Evolutionary conservation across 495 filamentous ascomycete species (phyloP).

Genomic region (Cetradonia linearis): DNA sequence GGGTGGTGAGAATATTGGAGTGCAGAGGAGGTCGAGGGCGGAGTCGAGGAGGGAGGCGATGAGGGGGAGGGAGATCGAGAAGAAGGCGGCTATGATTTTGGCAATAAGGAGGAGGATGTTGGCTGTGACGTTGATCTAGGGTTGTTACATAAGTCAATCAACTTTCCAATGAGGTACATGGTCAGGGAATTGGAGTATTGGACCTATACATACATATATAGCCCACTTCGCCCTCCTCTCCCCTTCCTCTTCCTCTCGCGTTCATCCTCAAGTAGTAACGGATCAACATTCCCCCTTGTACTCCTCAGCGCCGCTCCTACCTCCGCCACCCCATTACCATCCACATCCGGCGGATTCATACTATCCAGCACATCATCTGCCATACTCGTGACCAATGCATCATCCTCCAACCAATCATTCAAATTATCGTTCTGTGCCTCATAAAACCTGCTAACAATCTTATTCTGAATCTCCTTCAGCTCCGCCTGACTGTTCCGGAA

Average conservation of each 20-base stretch:
- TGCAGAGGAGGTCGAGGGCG: conserved; percentile 75
- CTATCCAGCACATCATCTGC: conserved; percentile 44
- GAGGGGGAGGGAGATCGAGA: conserved; percentile 76
- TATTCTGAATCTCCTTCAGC: conserved; percentile 38
- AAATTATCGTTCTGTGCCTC: conserved; percentile 40
- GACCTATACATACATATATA: conserved; percentile 33
- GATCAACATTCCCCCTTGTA: conserved; percentile 32
- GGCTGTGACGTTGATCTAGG: conserved; percentile 69
- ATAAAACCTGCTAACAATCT: conserved; percentile 39
- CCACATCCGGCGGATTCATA: conserved; percentile 40
- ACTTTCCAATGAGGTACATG: too few species aligned
- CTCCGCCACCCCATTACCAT: conserved; percentile 40
- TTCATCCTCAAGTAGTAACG: conserved; percentile 41
- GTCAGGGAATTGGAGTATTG: neutral
- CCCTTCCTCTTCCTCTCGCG: conserved; percentile 33
- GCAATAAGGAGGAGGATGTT: conserved; percentile 67
- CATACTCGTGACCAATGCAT: conserved; percentile 38
- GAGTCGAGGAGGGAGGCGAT: conserved; percentile 83
- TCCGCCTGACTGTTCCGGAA: conserved; percentile 38
- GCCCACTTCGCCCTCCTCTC: conserved; percentile 38
- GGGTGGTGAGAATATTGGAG: conserved; percentile 75
- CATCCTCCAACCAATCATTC: conserved; percentile 45
- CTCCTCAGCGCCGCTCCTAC: conserved; percentile 32
- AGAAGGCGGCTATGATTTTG: conserved; percentile 65
- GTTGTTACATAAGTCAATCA: too few species aligned